Base-by-base conservation (phyloP, 169 alveolate species). In the Besnoitia besnoiti region DNA sequence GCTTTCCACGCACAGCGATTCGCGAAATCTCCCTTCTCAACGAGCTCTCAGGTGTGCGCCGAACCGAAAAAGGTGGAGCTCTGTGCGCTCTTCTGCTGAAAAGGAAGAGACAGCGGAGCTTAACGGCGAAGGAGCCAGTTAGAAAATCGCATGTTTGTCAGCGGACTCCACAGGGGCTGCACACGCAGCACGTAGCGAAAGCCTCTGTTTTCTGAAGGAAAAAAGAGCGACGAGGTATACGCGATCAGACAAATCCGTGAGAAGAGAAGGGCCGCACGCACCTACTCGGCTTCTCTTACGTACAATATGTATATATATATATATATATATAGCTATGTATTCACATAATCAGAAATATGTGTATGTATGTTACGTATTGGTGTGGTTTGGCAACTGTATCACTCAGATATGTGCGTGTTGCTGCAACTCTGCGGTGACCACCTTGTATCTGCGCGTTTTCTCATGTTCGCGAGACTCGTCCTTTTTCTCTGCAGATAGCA, bases 1-100 rank as follows among this genome's bases (percentile, higher is more conserved):
- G 98, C 1, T 96, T 97, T 90, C 98, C 98, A 40, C 97, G 97
- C 95, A 96, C 97, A 24, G 97, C 98, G 39, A 97, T 97, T 47
- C 92, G 98, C 33, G 98, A 97, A 94, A 97, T 97, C 42, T 93
- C 96, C 75, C 94, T 97, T 79, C 94, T 97, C 47, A 95, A 96
- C 59, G 91, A 85, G 40, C 91, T 85, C 50, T 0, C 51, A 12
- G 49, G 91, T 55, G 27, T 30, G 91, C 35, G 14, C 50, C 10
- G 85, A 67, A n/a, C 80, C 8, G 80, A 12, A 14, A n/a, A 12
- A 75, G 42, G 47, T 27, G 85, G 4, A 35, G 46, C n/a, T 7
- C 39, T 76, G 39, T 0, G 5, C 19, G 19, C 62, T 10, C 62
- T 10, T 50, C 19, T 10, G 19, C 10, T 19, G 62, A 19, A 50